Base-by-base conservation (phyloP, 306 rosid genomes). In the Senna tora region DNA sequence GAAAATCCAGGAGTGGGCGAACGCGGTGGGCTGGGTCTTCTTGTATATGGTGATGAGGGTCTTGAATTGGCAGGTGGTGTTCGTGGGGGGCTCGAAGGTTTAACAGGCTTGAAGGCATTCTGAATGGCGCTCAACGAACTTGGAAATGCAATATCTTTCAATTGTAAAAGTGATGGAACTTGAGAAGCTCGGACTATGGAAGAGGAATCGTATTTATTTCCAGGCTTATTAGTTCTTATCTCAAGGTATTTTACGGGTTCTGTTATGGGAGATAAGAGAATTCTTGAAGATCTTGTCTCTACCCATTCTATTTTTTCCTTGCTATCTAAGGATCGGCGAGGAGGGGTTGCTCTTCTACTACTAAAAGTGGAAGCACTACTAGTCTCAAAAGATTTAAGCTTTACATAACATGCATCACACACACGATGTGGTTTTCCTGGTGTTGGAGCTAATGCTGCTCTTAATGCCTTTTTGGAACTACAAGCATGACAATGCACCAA, bases 401-500 rank as follows among this genome's bases (percentile, higher is more conserved):
- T 95, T 12, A 82, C 55, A 81, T 79, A 77, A 74, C 99, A 95
- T 80, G 90, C 75, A 77, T 95, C 97, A 58, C 99, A 95, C 13
- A 95, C 99, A 1, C 99, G 95, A 77, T 91, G 96, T 6, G 96
- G 99, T 80, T 95, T 95, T 75, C 99, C 89, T 19, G 97, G 97
- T 17, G 93, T 91, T 16, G 97, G 96, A 78, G 99, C 99, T 83
- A 95, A 77, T 72, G 97, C 92, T 58, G 96, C 97, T 81, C 42
- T 85, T 52, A 78, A 22, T 53, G 96, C 96, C 78, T 89, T 95
- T 79, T 84, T 95, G 55, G 99, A 95, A 68, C 99, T 91, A 80
- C 99, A 95, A 72, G 89, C 88, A 84, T 95, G 96, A 61, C 99
- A 95, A 82, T 82, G 89, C 54, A 95, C 96, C 69, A 95, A 76